Evolutionary conservation across 2,329 filamentous ascomycete genomes (phyloP).

Genomic region (Phaeoacremonium minimum): DNA sequence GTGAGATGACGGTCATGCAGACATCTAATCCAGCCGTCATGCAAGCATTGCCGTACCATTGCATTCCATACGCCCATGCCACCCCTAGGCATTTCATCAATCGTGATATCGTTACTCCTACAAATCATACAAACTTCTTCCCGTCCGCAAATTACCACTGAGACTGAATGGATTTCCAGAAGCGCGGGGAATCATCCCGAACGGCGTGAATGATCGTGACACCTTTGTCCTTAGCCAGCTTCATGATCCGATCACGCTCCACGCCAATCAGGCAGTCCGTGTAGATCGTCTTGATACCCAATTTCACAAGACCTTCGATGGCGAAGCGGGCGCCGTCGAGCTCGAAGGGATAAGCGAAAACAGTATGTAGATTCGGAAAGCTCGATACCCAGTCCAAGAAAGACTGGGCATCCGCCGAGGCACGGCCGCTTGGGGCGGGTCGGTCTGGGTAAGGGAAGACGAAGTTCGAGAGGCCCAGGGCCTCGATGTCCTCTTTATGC

Average conservation of each 20-base stretch:
- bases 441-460: too few species aligned
- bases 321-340: background rate
- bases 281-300: slow-evolving; percentile 8
- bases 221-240: slow-evolving; percentile 1
- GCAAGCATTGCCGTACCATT: too few species aligned
- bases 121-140: too few species aligned
- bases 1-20: too few species aligned
- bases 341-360: slow-evolving; percentile 3
- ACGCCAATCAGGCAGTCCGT: slow-evolving; percentile 4
- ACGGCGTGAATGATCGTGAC: too few species aligned
- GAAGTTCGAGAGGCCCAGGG: background rate
- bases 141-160: too few species aligned
- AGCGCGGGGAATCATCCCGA: too few species aligned
- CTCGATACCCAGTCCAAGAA: slow-evolving; percentile 2
- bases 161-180: too few species aligned
- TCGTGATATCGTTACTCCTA: too few species aligned
- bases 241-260: background rate
- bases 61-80: too few species aligned
- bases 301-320: background rate
- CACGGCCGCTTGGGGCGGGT: background rate
- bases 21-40: too few species aligned
- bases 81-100: too few species aligned
- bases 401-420: background rate
- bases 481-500: background rate
- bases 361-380: slow-evolving; percentile 5